Conservation (phyloP, 768 basidiomycete species). For the Scleroderma bovista region DNA sequence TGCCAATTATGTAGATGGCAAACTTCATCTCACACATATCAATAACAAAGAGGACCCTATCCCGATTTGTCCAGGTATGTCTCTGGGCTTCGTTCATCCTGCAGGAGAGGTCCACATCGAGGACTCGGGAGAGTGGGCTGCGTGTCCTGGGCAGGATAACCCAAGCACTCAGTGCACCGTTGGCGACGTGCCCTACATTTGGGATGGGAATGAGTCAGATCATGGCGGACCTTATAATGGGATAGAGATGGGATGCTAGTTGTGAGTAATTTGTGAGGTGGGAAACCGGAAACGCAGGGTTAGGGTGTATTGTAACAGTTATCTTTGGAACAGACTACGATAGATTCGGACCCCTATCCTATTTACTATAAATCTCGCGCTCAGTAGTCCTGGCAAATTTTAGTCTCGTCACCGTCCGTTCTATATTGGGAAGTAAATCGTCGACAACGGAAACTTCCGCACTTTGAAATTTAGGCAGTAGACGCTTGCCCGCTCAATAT, state of each 20-base stretch:
- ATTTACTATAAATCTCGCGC: too few relatives aligned
- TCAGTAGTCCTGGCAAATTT: too few relatives aligned
- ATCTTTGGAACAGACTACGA: too few relatives aligned
- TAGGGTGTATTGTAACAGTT: too few relatives aligned
- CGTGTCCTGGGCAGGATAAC: slow-evolving; percentile 61
- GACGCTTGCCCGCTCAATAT: too few relatives aligned
- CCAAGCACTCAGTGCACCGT: slow-evolving; percentile 28
- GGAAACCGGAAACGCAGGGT: too few relatives aligned
- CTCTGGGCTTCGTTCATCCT: slow-evolving; percentile 36
- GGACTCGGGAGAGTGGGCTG: slow-evolving; percentile 42
- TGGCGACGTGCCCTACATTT: slow-evolving; percentile 33
- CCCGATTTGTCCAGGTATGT: slow-evolving; percentile 29
- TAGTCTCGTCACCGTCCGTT: too few relatives aligned
- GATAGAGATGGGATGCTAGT: slow-evolving; percentile 12
- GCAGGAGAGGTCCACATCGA: slow-evolving; percentile 39
- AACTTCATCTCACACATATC: slow-evolving; percentile 34
- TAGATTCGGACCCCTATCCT: too few relatives aligned
- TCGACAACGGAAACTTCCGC: too few relatives aligned
- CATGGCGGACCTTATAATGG: slow-evolving; percentile 39
- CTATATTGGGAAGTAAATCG: too few relatives aligned
- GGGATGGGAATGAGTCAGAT: slow-evolving; percentile 33
- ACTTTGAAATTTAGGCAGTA: too few relatives aligned
- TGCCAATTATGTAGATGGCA: slow-evolving; percentile 38
- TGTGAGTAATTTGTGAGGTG: background rate
- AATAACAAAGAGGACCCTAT: slow-evolving; percentile 43